Evolutionary conservation across 2,329 filamentous ascomycete genomes (phyloP), one percentile per base, ranked within the genome.

Genomic region (Paracamarosporium sp.): DNA sequence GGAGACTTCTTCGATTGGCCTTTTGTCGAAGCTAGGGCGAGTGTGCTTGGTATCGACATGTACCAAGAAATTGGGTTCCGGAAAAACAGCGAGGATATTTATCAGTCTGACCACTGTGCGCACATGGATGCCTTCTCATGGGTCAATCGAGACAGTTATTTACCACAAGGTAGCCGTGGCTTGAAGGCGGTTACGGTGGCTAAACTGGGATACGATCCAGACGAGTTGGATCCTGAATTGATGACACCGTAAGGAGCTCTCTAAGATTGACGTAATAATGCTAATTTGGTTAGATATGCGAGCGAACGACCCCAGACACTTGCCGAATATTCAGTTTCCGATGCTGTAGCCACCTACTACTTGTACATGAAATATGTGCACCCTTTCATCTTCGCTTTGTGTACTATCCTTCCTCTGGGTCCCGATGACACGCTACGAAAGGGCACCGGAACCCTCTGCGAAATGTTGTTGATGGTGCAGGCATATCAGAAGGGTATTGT

Each of bases 291-390:
- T 51, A 61, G 91, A 90, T 85, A 89, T 66, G 95, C 95, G 15
- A 88, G 83, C 59, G 95, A 99, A 78, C 86, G 92, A 64, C 95
- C 95, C 0, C 95, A 99, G 74, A 96, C 92, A 0, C 82, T 99
- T 50, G 94, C 95, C 8, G 95, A 99, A 72, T 99, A 99, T 79
- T 99, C 96, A 0, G 95, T 99, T 43, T 99, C 96, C 70, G 96
- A 99, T 83, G 96, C 96, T 9, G 95, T 99, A 50, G 95, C 95
- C 22, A 99, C 95, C 0, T 99, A 99, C 76, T 99, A 99, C 73
- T 82, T 99, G 61, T 99, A 99, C 84, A 99, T 99, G 96, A 99
- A 99, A 89, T 99, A 99, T 76, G 92, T 99, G n/a, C 95, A 99
- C 76, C 95, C 95, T 3, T 99, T 99, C 81, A 95, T 99, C 75